phyloP scores from a whole-genome alignment of 2,329 filamentous ascomycete species.

The Fusarium subtropicale region DNA sequence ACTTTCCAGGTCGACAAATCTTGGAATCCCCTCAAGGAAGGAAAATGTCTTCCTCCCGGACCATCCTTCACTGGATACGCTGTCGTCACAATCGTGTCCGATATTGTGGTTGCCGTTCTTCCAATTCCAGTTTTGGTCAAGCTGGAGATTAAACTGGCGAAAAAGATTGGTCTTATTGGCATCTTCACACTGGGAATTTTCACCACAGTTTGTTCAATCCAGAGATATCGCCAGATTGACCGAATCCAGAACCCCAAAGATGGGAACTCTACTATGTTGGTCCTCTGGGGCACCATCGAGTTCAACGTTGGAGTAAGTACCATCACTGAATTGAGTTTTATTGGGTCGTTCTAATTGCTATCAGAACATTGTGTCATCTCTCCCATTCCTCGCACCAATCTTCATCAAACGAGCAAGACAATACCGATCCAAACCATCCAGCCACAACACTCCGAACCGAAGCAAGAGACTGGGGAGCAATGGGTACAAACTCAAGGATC shows the following conservation, averaged over 20 bases:
- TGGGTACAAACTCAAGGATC: conserved; percentile 55
- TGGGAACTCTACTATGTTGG: conserved; percentile 66
- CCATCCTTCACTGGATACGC: conserved; percentile 65
- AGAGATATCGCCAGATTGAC: conserved; percentile 64
- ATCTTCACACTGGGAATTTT: conserved; percentile 66
- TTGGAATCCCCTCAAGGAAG: conserved; percentile 39
- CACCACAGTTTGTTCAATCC: conserved; percentile 65
- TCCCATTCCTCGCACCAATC: conserved; percentile 59
- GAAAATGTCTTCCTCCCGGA: conserved; percentile 59
- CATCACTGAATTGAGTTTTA: rapidly evolving
- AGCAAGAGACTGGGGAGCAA: conserved; percentile 47
- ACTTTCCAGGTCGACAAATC: not conserved
- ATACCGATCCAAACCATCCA: conserved; percentile 55
- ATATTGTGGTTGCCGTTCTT: conserved; percentile 61
- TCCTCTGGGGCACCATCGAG: conserved; percentile 68
- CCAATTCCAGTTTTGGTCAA: conserved; percentile 62
- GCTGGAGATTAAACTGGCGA: conserved; percentile 60
- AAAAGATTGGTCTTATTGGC: conserved; percentile 63
- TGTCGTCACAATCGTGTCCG: conserved; percentile 63
- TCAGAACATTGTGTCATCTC: conserved; percentile 60
- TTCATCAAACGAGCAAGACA: conserved; percentile 57
- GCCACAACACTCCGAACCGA: conserved; percentile 45
- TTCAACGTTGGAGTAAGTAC: conserved; percentile 66
- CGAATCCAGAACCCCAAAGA: conserved; percentile 60
- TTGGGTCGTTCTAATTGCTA: not conserved